Evolutionary conservation across 1,284 basidiomycete genomes (phyloP).

Genomic region (Trichosporon sp.): DNA sequence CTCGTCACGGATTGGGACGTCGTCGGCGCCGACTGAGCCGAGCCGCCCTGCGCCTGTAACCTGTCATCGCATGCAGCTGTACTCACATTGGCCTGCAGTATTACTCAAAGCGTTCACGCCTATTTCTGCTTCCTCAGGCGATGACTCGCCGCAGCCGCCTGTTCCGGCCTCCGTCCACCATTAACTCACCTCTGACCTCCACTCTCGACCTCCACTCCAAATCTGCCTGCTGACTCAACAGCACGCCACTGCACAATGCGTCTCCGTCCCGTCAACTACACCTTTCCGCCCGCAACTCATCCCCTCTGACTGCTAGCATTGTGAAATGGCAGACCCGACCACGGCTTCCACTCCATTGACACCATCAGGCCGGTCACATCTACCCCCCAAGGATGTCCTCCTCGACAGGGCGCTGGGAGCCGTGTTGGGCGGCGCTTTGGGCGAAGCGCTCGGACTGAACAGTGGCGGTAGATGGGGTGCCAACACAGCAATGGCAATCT

Average conservation of each 20-base stretch:
- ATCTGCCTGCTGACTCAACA: background rate
- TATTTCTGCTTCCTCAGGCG: too few species aligned
- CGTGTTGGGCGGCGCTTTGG: background rate
- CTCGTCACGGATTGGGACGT: slow-evolving; percentile 41
- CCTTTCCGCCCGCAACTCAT: too few species aligned
- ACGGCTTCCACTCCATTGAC: background rate
- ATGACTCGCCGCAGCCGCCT: too few species aligned
- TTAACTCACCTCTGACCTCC: too few species aligned
- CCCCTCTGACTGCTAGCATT: background rate
- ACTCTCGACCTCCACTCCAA: background rate
- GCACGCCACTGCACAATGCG: background rate
- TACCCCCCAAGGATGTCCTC: background rate
- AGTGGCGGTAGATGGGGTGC: background rate
- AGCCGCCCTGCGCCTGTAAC: background rate
- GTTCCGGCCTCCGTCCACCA: too few species aligned
- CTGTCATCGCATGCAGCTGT: background rate
- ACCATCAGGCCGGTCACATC: background rate
- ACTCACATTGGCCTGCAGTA: background rate
- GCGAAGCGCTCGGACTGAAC: background rate
- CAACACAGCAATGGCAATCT: background rate
- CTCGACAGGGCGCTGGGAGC: background rate
- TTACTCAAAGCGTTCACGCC: too few species aligned
- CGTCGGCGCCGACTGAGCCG: slow-evolving; percentile 26
- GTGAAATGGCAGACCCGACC: too few species aligned
- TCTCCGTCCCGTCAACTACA: background rate